These are phyloP conservation scores for Penicillium subrubescens DNA, from an alignment of 495 filamentous ascomycete genomes.

Conservation along the genomic window DNA sequence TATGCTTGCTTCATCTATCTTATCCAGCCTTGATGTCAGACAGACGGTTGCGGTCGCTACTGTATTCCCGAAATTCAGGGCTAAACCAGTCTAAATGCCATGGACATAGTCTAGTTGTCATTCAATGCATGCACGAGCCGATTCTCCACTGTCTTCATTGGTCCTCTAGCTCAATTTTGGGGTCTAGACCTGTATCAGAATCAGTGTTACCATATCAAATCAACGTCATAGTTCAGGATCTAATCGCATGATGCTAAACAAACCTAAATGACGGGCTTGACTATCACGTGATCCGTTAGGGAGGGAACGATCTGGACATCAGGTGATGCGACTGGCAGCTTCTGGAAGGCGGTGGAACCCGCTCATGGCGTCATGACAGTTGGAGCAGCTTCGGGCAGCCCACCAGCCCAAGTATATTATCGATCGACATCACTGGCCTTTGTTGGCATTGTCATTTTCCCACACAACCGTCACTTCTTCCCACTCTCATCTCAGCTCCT, in stretches of 20 bases:
- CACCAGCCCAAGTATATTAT: conserved; percentile 35
- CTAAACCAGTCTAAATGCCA: no score
- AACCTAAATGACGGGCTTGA: not conserved
- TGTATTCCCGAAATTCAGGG: not conserved
- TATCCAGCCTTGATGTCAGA: not conserved
- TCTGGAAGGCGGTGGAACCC: conserved; percentile 49
- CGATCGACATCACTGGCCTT: conserved; percentile 10
- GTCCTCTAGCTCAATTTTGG: not conserved
- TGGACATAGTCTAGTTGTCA: not conserved
- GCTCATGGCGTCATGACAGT: conserved; percentile 36
- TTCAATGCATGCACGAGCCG: no score
- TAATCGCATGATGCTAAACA: not conserved
- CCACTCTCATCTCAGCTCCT: not conserved
- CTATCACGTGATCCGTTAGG: not conserved
- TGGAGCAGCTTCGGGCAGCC: conserved; percentile 26
- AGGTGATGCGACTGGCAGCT: conserved; percentile 15
- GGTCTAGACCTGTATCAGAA: no score
- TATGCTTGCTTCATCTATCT: not conserved
- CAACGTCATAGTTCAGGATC: not conserved
- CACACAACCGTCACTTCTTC: not conserved
- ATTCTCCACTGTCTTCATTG: not conserved
- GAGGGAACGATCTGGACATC: not conserved
- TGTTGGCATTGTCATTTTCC: not conserved
- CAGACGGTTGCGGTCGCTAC: not conserved
- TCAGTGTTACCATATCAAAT: not conserved